Evolutionary conservation across 345 rosid genomes (phyloP).

Genomic region (Turnera subulata): DNA sequence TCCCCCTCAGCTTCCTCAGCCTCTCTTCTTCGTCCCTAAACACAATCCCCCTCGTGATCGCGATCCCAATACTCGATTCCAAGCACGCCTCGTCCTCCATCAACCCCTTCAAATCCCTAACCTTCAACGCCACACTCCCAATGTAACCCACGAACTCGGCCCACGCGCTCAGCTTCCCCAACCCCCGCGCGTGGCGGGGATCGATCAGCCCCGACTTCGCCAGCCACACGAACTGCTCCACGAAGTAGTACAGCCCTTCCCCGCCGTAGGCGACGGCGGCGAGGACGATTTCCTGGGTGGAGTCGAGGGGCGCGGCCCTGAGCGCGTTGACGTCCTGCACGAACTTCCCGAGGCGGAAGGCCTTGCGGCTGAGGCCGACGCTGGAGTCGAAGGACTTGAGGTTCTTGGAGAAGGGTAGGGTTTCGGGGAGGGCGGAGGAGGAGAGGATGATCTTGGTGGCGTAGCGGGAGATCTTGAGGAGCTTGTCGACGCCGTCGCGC

Average conservation of each 20-base stretch:
- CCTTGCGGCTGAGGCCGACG: slow-evolving; percentile 95
- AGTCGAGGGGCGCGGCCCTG: slow-evolving; percentile 43
- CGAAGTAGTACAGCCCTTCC: slow-evolving; percentile 76
- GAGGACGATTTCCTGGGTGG: slow-evolving; percentile 40
- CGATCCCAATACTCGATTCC: slow-evolving; percentile 44
- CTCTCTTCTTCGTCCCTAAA: slow-evolving; percentile 42
- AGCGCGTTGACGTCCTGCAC: slow-evolving; percentile 78
- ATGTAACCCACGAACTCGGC: slow-evolving; percentile 69
- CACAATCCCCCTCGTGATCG: slow-evolving; percentile 44
- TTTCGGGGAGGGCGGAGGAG: slow-evolving; percentile 52
- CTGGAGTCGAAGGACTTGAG: slow-evolving; percentile 86
- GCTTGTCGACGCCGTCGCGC: slow-evolving; percentile 90
- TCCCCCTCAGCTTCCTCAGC: slow-evolving; percentile 56
- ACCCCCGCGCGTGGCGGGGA: slow-evolving; percentile 35
- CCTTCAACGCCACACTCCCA: slow-evolving; percentile 62
- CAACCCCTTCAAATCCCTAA: slow-evolving; percentile 67
- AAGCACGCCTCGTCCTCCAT: slow-evolving; percentile 48
- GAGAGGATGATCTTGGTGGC: slow-evolving; percentile 76
- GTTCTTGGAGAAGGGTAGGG: slow-evolving; percentile 31
- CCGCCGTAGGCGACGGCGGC: slow-evolving; percentile 67
- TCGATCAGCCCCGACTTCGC: slow-evolving; percentile 82
- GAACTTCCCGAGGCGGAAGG: slow-evolving; percentile 90
- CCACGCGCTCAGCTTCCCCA: slow-evolving; percentile 75
- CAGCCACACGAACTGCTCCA: slow-evolving; percentile 84
- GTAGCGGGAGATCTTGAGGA: slow-evolving; percentile 83